Evolutionary conservation across 345 rosid genomes (phyloP).

Genomic region (Laguncularia racemosa): DNA sequence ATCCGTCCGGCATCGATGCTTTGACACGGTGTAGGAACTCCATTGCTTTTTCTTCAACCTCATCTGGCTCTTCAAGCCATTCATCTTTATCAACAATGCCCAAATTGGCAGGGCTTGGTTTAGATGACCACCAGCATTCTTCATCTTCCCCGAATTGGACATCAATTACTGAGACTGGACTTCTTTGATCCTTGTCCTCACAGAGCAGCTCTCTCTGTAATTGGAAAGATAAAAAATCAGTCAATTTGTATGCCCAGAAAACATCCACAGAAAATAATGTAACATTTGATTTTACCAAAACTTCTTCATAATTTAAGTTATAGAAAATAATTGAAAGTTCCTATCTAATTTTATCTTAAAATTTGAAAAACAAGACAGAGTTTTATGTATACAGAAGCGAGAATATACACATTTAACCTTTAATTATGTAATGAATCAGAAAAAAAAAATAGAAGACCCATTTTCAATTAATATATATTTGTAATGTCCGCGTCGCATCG

Average conservation of each 20-base stretch:
- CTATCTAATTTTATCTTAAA: too few relatives aligned
- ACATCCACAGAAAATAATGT: background rate
- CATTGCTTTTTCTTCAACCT: conserved; percentile 1
- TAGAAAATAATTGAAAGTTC: too few relatives aligned
- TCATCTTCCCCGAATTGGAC: conserved; percentile 34
- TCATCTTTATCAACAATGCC: conserved; percentile 3
- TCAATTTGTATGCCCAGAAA: conserved; percentile 4
- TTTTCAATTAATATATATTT: too few relatives aligned
- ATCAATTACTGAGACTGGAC: conserved; percentile 49
- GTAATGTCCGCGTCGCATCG: too few relatives aligned
- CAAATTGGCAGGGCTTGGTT: conserved; percentile 30
- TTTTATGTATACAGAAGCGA: too few relatives aligned
- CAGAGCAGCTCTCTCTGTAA: conserved; percentile 27
- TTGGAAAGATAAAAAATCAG: conserved; percentile 10
- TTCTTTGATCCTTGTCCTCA: conserved; percentile 33
- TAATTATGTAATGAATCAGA: too few relatives aligned
- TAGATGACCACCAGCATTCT: conserved; percentile 27
- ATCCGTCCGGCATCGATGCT: background rate
- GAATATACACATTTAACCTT: too few relatives aligned
- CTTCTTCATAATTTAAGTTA: too few relatives aligned
- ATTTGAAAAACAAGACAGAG: too few relatives aligned
- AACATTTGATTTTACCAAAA: too few relatives aligned
- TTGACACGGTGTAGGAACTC: conserved; percentile 7
- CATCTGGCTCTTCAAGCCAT: background rate
- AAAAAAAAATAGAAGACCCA: too few relatives aligned